A percentile compares a stretch with the other conserved stretches of the same genome.
Conservation (phyloP, 2,329 filamentous ascomycete genomes). For the Fusarium sp. region DNA sequence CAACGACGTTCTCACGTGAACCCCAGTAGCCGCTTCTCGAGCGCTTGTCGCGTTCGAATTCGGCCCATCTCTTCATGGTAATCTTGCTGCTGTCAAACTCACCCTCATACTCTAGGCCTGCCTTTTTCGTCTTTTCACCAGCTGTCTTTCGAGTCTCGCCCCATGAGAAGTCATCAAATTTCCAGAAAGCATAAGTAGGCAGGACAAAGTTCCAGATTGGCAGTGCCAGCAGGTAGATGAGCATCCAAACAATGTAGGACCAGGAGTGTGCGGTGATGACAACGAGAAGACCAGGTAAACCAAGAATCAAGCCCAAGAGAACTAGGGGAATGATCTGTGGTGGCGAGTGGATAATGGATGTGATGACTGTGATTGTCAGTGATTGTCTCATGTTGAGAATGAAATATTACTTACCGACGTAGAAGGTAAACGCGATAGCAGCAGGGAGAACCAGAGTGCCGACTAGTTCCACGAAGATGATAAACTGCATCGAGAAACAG, state of each 20-base stretch:
- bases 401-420: slow-evolving; percentile 76
- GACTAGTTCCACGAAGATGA: slow-evolving; percentile 93
- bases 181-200: slow-evolving; percentile 96
- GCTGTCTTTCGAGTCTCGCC: slow-evolving; percentile 96
- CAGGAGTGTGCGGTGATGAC: slow-evolving; percentile 92
- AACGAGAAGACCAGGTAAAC: slow-evolving; percentile 91
- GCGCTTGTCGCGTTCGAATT: slow-evolving; percentile 82
- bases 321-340: slow-evolving; percentile 91
- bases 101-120: slow-evolving; percentile 86
- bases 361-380: slow-evolving; percentile 68
- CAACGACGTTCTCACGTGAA: slow-evolving; percentile 60
- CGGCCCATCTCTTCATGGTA: slow-evolving; percentile 98
- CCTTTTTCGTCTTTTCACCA: slow-evolving; percentile 89
- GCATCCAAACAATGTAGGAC: slow-evolving; percentile 96
- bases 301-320: slow-evolving; percentile 88
- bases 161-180: slow-evolving; percentile 99
- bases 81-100: slow-evolving; percentile 99
- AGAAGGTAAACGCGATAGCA: slow-evolving; percentile 96
- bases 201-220: slow-evolving; percentile 98
- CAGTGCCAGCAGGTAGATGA: slow-evolving; percentile 91
- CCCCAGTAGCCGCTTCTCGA: slow-evolving; percentile 62
- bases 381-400: not conserved
- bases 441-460: slow-evolving; percentile 95
- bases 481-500: slow-evolving; percentile 99
- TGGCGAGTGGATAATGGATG: slow-evolving; percentile 80